Conservation (phyloP, 345 rosid species). For the Aquilaria yunnanensis region DNA sequence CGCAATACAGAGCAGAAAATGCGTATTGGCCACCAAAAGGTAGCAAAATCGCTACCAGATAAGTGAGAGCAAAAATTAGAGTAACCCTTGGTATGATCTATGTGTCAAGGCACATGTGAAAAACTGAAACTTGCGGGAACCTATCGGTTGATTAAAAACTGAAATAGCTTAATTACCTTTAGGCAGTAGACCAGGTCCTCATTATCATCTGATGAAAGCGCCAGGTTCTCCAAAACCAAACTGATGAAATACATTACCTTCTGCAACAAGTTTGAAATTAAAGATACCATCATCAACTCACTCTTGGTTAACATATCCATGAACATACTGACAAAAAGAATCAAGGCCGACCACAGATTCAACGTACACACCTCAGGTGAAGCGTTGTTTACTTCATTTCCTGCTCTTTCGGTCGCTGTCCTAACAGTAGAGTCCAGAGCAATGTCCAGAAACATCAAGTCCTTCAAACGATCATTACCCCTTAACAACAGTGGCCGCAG, state of each 20-base stretch:
- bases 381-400: constrained; percentile 69
- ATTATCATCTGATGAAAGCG: constrained; percentile 85
- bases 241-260: constrained; percentile 74
- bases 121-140: too few relatives aligned
- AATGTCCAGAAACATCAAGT: constrained; percentile 82
- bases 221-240: constrained; percentile 88
- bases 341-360: too few relatives aligned
- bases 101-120: too few relatives aligned
- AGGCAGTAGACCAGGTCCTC: constrained; percentile 90
- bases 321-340: background rate
- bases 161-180: constrained; percentile 49
- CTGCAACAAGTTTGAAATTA: constrained; percentile 36
- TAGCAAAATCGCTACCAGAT: constrained; percentile 11
- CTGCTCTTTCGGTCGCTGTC: constrained; percentile 94
- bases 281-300: constrained; percentile 1
- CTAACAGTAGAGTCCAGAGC: constrained; percentile 96
- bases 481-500: constrained; percentile 64
- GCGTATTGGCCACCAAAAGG: too few relatives aligned
- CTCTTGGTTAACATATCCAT: background rate
- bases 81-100: background rate
- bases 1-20: background rate
- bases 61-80: background rate
- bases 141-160: background rate
- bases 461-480: constrained; percentile 79
- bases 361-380: constrained; percentile 64